Evolutionary conservation across 2,329 filamentous ascomycete genomes (phyloP).

Genomic region (Fusarium sterilihyphosum): DNA sequence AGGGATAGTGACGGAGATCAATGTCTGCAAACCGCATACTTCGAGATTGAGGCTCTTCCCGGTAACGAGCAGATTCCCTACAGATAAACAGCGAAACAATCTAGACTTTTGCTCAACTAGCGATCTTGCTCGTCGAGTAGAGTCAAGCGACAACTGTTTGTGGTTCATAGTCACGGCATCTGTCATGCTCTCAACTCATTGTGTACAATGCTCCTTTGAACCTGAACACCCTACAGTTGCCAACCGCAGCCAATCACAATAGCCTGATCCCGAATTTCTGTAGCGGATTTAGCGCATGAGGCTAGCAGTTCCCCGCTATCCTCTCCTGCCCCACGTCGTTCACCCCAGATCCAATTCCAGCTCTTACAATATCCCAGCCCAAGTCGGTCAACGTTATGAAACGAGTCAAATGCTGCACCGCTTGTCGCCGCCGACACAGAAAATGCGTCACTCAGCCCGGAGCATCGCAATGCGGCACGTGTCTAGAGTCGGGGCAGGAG

Average conservation of each 20-base stretch:
- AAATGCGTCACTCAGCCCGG: background rate
- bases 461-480: background rate
- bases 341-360: background rate
- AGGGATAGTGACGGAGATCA: background rate
- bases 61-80: too few species aligned
- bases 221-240: rapidly evolving
- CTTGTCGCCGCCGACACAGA: constrained; percentile 1
- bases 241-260: rapidly evolving
- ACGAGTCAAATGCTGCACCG: background rate
- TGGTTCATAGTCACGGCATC: rapidly evolving
- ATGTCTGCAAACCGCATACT: rapidly evolving
- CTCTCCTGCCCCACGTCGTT: background rate
- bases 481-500: background rate
- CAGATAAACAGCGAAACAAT: too few species aligned
- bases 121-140: rapidly evolving
- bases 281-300: background rate
- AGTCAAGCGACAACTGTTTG: rapidly evolving
- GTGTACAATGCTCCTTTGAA: rapidly evolving
- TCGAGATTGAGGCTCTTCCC: background rate
- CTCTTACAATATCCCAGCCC: background rate
- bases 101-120: background rate
- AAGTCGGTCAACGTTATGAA: background rate
- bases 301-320: background rate
- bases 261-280: rapidly evolving
- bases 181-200: rapidly evolving